Percentiles rank a stretch among this genome's conserved stretches.
Evolutionary conservation across 2,329 filamentous ascomycete genomes (phyloP).

Genomic region (Clonostachys rhizophaga): DNA sequence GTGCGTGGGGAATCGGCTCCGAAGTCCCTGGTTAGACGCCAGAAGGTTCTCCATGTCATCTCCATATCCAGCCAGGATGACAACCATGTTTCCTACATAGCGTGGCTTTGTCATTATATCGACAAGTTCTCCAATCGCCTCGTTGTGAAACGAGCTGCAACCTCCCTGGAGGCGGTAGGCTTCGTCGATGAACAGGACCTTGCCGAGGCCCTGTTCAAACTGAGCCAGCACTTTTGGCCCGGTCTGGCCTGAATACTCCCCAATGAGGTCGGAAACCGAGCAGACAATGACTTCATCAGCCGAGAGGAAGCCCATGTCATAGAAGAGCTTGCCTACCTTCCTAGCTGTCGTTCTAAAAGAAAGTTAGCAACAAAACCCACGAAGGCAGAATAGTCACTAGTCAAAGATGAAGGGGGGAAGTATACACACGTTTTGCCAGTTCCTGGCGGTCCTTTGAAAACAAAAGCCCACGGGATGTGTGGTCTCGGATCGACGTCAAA

Average conservation of each 20-base stretch:
- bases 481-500: not conserved
- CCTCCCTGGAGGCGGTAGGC: conserved; percentile 57
- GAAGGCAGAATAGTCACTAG: not conserved
- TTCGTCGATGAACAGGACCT: conserved; percentile 68
- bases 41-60: conserved; percentile 60
- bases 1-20: conserved; percentile 57
- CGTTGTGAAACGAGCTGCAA: conserved; percentile 40
- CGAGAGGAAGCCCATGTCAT: conserved; percentile 66
- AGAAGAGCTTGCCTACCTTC: conserved; percentile 69
- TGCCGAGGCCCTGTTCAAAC: conserved; percentile 59
- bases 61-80: conserved; percentile 66
- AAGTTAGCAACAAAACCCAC: not conserved
- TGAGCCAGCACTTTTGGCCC: conserved; percentile 58
- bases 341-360: conserved; percentile 44
- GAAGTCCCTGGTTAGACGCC: conserved; percentile 55
- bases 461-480: not conserved
- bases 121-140: conserved; percentile 47
- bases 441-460: not conserved
- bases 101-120: conserved; percentile 46
- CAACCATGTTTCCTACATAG: conserved; percentile 54
- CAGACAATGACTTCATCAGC: conserved; percentile 57
- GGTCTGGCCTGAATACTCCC: conserved; percentile 64
- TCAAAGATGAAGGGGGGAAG: too few species aligned
- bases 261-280: conserved; percentile 64
- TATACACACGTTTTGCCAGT: not conserved